Percentiles rank a stretch among this genome's conserved stretches.
These are phyloP conservation scores for Heterobasidion parviporum DNA, from an alignment of 1,284 basidiomycete genomes.

Conservation along the genomic window DNA sequence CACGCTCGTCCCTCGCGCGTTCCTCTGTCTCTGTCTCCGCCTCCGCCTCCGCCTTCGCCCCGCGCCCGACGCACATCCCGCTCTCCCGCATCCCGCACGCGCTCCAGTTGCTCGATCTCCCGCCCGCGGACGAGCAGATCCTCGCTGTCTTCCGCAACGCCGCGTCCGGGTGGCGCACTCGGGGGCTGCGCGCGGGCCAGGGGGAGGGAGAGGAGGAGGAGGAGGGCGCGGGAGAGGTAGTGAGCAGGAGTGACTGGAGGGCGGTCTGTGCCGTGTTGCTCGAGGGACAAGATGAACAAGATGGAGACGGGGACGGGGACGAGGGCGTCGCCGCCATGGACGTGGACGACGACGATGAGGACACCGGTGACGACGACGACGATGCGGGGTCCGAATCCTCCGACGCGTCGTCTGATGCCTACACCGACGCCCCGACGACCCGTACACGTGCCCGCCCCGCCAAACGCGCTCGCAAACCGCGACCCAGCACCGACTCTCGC, in stretches of 20 bases:
- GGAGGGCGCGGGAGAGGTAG: background rate
- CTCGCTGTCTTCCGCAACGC: slow-evolving; percentile 65
- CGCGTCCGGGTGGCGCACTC: slow-evolving; percentile 50
- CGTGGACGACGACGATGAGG: background rate
- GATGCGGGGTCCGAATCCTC: background rate
- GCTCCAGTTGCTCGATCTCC: slow-evolving; percentile 52
- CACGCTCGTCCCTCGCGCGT: background rate
- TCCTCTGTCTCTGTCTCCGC: no score
- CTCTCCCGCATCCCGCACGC: slow-evolving; percentile 55
- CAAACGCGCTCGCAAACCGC: background rate
- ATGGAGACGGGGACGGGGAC: background rate
- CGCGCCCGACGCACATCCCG: slow-evolving; percentile 27
- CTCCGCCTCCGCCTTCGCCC: no score
- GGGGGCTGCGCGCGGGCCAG: background rate
- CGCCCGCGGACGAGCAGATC: slow-evolving; percentile 59
- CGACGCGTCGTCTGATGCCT: slow-evolving; percentile 1
- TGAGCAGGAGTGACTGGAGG: slow-evolving; percentile 4
- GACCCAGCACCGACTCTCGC: background rate
- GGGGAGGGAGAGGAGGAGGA: background rate
- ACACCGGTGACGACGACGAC: background rate
- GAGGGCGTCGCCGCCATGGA: background rate
- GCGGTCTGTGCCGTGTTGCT: slow-evolving; percentile 6
- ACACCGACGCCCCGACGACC: background rate
- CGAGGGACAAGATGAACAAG: background rate
- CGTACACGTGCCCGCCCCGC: background rate